Evolutionary conservation across 257 asterid genomes (phyloP).

Genomic region (Solanum okadae): DNA sequence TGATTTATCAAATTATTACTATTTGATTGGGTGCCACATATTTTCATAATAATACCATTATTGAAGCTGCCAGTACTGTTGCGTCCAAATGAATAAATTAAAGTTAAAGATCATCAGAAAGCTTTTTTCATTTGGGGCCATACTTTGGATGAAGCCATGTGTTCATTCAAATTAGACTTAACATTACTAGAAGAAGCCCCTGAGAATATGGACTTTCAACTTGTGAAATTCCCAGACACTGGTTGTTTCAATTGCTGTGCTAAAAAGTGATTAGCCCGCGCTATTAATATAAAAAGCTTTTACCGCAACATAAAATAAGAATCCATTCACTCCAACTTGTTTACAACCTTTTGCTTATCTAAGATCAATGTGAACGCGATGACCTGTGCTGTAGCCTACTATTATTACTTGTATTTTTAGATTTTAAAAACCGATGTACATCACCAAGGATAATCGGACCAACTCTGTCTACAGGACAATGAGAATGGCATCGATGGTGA

Average conservation of each 20-base stretch:
- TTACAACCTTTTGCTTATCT: neutral
- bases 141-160: neutral
- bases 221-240: neutral
- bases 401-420: neutral
- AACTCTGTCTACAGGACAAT: neutral
- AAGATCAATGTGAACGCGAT: neutral
- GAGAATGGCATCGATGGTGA: neutral
- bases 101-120: neutral
- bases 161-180: neutral
- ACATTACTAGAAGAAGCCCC: neutral
- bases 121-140: neutral
- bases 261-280: neutral
- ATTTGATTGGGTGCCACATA: neutral
- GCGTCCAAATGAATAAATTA: neutral
- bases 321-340: neutral
- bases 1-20: neutral
- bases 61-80: neutral
- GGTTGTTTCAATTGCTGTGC: neutral
- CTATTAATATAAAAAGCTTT: neutral
- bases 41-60: neutral
- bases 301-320: neutral
- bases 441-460: neutral
- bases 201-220: neutral
- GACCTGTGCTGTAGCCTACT: neutral
- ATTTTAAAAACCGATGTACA: neutral